phyloP scores from a whole-genome alignment of 2,329 filamentous ascomycete species.

The Cladosporium sp. region DNA sequence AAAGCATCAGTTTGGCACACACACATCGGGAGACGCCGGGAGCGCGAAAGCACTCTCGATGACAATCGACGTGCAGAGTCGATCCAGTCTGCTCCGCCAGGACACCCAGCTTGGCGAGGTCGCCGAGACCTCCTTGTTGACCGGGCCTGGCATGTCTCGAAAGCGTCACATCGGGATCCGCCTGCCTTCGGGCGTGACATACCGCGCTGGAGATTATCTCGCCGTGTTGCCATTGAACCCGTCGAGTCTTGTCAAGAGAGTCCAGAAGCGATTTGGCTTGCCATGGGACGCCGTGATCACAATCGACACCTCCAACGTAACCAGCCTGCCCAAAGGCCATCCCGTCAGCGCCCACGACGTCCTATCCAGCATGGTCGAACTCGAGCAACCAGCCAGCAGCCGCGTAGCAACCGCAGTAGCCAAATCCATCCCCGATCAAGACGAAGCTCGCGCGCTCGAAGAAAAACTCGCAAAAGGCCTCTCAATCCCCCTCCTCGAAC shows the following conservation, averaged over 20 bases:
- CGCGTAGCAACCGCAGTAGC: slow-evolving; percentile 49
- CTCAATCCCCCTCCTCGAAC: slow-evolving; percentile 55
- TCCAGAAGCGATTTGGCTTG: slow-evolving; percentile 63
- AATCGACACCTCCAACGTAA: slow-evolving; percentile 54
- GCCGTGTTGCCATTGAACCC: slow-evolving; percentile 60
- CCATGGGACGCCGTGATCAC: slow-evolving; percentile 60
- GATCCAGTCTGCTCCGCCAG: slow-evolving; percentile 49
- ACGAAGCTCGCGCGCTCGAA: background rate
- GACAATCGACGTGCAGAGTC: slow-evolving; percentile 4
- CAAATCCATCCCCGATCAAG: slow-evolving; percentile 21
- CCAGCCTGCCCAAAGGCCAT: slow-evolving; percentile 63
- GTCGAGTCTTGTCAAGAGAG: slow-evolving; percentile 59
- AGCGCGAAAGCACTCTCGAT: background rate
- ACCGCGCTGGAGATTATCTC: slow-evolving; percentile 57
- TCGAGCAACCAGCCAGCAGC: slow-evolving; percentile 56
- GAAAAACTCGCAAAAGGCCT: background rate
- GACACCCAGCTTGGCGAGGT: slow-evolving; percentile 63
- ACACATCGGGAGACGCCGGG: background rate
- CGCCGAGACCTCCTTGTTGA: slow-evolving; percentile 51
- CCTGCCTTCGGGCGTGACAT: slow-evolving; percentile 53
- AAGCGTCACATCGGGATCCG: slow-evolving; percentile 57
- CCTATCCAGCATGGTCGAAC: slow-evolving; percentile 68
- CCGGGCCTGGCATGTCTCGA: slow-evolving; percentile 46
- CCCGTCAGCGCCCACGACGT: slow-evolving; percentile 63
- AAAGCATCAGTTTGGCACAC: background rate